These are phyloP conservation scores for Coemansia sp. DNA, from an alignment of 192 early-diverging fungal species.

Conservation along the genomic window DNA sequence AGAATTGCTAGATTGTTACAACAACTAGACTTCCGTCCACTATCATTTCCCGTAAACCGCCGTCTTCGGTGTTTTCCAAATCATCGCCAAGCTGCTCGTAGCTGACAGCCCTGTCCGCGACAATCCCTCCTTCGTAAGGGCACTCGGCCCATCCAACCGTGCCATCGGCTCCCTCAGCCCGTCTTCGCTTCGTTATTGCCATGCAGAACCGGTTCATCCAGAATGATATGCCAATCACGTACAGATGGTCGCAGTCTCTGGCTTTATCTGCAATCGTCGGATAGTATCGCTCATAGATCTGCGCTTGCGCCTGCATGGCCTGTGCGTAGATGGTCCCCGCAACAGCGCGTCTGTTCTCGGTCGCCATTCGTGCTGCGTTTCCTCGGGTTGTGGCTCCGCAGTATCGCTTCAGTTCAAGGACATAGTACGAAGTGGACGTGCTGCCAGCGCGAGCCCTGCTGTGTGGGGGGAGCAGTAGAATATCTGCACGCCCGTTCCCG, in stretches of 20 bases:
- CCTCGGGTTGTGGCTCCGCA: neutral
- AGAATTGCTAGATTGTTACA: neutral
- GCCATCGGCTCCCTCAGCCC: neutral
- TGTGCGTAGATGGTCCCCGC: neutral
- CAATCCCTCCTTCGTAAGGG: neutral
- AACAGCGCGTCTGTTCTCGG: neutral
- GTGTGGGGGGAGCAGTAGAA: neutral
- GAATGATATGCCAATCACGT: neutral
- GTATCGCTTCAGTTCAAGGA: slow-evolving; percentile 9
- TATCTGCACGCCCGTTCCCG: slow-evolving; percentile 7
- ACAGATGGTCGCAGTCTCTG: neutral
- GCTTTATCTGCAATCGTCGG: neutral
- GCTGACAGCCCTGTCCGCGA: neutral
- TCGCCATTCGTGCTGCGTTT: neutral
- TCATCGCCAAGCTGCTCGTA: neutral
- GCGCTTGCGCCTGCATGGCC: neutral
- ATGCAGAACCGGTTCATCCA: slow-evolving; percentile 8
- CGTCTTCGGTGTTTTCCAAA: neutral
- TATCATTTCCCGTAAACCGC: neutral
- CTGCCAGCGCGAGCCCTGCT: neutral
- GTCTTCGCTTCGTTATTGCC: neutral
- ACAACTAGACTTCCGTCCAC: neutral
- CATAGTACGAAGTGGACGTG: neutral
- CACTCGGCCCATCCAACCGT: neutral
- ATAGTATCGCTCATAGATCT: slow-evolving; percentile 4